phyloP scores from a whole-genome alignment of 2,329 filamentous ascomycete species.

The Aspergillus sergii region DNA sequence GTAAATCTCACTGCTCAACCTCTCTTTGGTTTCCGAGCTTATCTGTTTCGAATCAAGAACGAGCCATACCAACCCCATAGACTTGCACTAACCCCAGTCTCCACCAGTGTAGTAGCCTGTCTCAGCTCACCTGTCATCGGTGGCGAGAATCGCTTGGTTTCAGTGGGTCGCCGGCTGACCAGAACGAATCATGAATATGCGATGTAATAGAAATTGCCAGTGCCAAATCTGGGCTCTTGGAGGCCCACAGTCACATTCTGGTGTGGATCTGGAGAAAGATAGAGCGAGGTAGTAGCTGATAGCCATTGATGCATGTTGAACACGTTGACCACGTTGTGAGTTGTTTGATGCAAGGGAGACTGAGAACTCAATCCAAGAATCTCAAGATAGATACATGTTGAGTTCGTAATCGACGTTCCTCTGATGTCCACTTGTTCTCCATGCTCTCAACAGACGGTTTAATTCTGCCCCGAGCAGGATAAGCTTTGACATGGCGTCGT shows the following conservation, averaged over 20 bases:
- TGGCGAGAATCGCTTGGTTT: constrained; percentile 18
- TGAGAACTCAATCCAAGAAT: background rate
- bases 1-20: background rate
- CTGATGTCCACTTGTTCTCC: background rate
- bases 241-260: constrained; percentile 4
- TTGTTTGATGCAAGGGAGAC: background rate
- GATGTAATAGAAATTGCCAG: constrained; percentile 25
- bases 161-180: constrained; percentile 14
- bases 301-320: background rate
- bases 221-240: constrained; percentile 2
- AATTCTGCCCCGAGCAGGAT: background rate
- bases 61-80: background rate
- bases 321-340: background rate
- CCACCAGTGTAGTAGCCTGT: background rate
- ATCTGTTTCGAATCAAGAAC: background rate
- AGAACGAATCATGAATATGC: constrained; percentile 20
- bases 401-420: background rate
- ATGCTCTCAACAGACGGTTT: background rate
- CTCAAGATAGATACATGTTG: background rate
- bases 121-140: constrained; percentile 16
- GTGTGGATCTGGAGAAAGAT: constrained; percentile 22
- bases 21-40: background rate
- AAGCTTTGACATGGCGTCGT: constrained; percentile 6
- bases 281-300: constrained; percentile 7
- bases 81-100: background rate